Base-by-base conservation (phyloP, 2,329 filamentous ascomycete species). In the Trichoderma hamatum region DNA sequence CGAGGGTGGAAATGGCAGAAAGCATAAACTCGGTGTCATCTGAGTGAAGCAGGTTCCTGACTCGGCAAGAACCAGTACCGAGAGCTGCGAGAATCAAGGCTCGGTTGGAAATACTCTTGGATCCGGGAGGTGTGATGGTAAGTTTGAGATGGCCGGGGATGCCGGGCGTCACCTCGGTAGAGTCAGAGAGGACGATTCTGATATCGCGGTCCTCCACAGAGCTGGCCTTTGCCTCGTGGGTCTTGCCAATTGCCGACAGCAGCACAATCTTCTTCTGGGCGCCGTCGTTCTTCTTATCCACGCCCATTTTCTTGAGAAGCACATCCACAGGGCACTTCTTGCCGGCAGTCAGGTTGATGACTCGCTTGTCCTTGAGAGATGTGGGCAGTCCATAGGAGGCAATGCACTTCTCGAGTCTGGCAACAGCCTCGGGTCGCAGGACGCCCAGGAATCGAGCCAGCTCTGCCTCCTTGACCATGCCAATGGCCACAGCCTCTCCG, bases 251-350 rank as follows among this genome's bases (percentile, higher is more conserved):
- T 14, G 92, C 92, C 0, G 94, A 94, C 13, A 99, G 85, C 9
- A 99, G 86, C 7, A 97, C 95, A 72, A 99, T 92, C 82, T 97
- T 98, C 85, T 99, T 99, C 80, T 95, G 94, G 70, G 88, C 88
- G 2, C 96, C 96, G 55, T 97, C 92, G 73, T 99, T 99, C 84
- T 99, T 99, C 86, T 99, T 99, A 82, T 99, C 96, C 10, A 99
- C 91, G 0, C 92, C 94, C 96, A 99, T 99, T 78, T 97, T 97
- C 73, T 91, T 86, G 68, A 99, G 85, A 63, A 99, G 81, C 43
- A 92, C 87, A 74, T 97, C 92, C 2, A 97, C 92, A 0, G 92
- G 90, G 78, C 96, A 99, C 72, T 88, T 85, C 81, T 97, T 97
- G 65, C 92, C 92, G 1, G 93, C 94, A 5, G 93, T 94, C 71